These are phyloP conservation scores for Corylus americana DNA, from an alignment of 306 rosid genomes.

Conservation along the genomic window DNA sequence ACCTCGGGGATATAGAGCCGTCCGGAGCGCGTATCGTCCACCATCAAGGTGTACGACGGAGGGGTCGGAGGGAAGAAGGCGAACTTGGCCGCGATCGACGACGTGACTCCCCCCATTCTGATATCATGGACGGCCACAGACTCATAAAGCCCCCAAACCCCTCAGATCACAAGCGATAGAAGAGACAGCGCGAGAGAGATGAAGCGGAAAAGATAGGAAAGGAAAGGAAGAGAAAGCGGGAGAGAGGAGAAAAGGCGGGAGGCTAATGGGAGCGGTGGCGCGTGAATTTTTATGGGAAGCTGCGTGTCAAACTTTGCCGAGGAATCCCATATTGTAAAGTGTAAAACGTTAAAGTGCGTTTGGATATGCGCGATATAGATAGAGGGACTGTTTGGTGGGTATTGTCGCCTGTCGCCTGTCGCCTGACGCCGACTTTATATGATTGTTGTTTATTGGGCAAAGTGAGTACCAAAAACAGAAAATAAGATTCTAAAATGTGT, in stretches of 20 bases:
- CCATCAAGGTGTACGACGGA: slow-evolving; percentile 66
- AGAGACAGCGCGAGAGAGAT: slow-evolving; percentile 1
- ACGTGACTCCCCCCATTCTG: slow-evolving; percentile 90
- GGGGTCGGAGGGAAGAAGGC: slow-evolving; percentile 96
- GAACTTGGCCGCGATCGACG: slow-evolving; percentile 94
- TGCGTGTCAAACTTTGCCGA: slow-evolving; percentile 9
- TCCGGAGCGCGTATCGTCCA: slow-evolving; percentile 35
- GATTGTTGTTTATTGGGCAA: not conserved
- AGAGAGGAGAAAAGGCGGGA: slow-evolving; percentile 17
- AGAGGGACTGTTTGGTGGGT: not conserved
- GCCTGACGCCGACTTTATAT: slow-evolving; percentile 25
- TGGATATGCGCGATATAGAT: not conserved
- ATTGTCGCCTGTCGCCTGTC: slow-evolving; percentile 10
- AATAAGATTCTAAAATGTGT: no score
- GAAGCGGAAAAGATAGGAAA: not conserved
- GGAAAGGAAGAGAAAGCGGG: not conserved
- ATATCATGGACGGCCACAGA: slow-evolving; percentile 30
- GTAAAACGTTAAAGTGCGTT: slow-evolving; percentile 2
- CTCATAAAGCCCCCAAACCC: slow-evolving; percentile 41
- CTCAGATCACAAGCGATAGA: not conserved
- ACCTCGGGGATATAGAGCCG: slow-evolving; percentile 63
- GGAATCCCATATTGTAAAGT: not conserved
- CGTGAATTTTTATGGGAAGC: slow-evolving; percentile 13
- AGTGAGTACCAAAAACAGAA: no score
- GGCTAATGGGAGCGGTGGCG: slow-evolving; percentile 13